Evolutionary conservation across 495 filamentous ascomycete species (phyloP).

Genomic region (Aspergillus saccharolyticus): DNA sequence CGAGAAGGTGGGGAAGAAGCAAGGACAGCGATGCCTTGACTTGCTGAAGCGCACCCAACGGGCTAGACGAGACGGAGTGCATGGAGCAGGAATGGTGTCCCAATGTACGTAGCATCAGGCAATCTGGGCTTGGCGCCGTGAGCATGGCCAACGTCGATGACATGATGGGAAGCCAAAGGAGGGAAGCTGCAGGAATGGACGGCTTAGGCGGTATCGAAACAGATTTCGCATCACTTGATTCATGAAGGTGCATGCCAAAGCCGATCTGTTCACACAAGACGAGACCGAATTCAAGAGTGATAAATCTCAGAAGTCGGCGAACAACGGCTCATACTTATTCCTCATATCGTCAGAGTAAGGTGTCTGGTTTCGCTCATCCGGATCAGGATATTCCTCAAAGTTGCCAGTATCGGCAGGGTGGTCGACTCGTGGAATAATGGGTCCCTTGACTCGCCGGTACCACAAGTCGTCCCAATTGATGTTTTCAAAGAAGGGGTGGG

Average conservation of each 20-base stretch:
- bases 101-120: background rate
- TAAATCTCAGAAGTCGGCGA: slow-evolving; percentile 75
- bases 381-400: slow-evolving; percentile 81
- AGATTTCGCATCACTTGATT: background rate
- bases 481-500: slow-evolving; percentile 78
- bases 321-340: slow-evolving; percentile 69
- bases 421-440: slow-evolving; percentile 78
- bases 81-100: background rate
- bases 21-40: too few species aligned
- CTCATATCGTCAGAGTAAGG: slow-evolving; percentile 71
- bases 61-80: background rate
- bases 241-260: background rate
- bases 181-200: background rate
- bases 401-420: slow-evolving; percentile 81
- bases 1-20: too few species aligned
- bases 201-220: background rate
- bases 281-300: background rate
- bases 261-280: background rate
- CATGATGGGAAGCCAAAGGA: background rate
- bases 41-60: background rate
- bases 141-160: background rate
- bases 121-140: background rate
- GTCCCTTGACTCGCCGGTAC: slow-evolving; percentile 62
- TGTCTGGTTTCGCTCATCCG: slow-evolving; percentile 48
- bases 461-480: slow-evolving; percentile 86